Base-by-base conservation (phyloP, 129 eudicot species). In the Flaveria ramosissima region DNA sequence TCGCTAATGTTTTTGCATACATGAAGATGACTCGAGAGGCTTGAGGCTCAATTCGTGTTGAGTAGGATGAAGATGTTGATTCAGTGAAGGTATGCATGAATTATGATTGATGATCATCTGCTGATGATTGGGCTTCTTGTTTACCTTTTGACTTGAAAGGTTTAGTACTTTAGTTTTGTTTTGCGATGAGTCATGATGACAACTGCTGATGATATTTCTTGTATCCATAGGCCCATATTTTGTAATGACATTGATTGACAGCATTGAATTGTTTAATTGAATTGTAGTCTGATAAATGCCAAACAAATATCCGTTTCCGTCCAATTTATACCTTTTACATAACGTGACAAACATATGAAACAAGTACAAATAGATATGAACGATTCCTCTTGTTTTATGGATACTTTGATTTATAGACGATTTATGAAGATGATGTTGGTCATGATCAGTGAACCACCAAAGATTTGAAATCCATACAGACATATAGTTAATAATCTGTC, bases 11-110 rank as follows among this genome's bases (percentile, higher is more conserved):
- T 36, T 6, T 9, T 23, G 62, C 6, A 19, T 2, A 12, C n/a
- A 12, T 48, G 53, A 48, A 48, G 53, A 20, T 9, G 63, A 2
- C 13, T 56, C 1, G 65, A 80, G 36, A 74, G 36, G 36, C 5
- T 30, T 3, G 47, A 43, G 47, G 78, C 73, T 85, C 86, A 71
- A 82, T 82, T 48, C 79, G 79, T 74, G 83, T 85, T 85, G 84
- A 85, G 84, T 78, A 65, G 19, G 15, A 19, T 71, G 23, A n/a
- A 45, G 68, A 77, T 77, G 24, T 42, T 9, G 13, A 10, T 8
- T 7, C 12, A 43, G 13, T 43, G 47, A 43, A 10, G 47, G 41
- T 36, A 36, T 43, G 12, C 1, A 23, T 23, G 26, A 23, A 23
- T 23, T 43, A 42, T 42, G 74, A 23, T 73, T 36, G 41, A 36